A percentile compares a stretch with the other conserved stretches of the same genome.
Evolutionary conservation across 176 grass and related monocot species (phyloP).

Genomic region (Carex cristatella): DNA sequence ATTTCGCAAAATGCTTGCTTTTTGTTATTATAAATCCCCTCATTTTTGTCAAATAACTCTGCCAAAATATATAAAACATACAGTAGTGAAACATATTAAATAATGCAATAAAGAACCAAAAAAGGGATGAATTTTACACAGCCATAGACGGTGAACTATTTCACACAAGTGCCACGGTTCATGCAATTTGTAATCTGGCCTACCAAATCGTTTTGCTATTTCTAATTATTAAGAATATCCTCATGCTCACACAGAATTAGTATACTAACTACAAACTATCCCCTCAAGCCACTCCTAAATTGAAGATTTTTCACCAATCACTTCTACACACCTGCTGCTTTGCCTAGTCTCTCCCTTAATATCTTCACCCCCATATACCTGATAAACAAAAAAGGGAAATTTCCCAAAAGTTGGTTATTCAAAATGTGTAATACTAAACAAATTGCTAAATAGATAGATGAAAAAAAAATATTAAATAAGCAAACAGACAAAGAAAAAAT

Average conservation of each 20-base stretch:
- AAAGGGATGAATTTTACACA: conserved; percentile 6
- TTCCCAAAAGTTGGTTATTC: background rate
- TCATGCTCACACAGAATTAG: conserved; percentile 9
- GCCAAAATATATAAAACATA: background rate
- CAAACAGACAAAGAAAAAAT: conserved; percentile 17
- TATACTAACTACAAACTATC: conserved; percentile 19
- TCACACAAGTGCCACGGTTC: conserved; percentile 11
- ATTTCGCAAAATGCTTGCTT: background rate
- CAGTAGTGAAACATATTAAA: background rate
- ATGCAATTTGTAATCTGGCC: conserved; percentile 15
- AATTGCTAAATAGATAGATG: background rate
- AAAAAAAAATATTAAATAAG: background rate
- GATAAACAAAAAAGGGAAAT: conserved; percentile 1
- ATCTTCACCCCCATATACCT: conserved; percentile 63
- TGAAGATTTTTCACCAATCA: background rate
- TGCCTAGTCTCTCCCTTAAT: conserved; percentile 34
- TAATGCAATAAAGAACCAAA: background rate
- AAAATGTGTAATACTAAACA: background rate
- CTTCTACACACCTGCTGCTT: conserved; percentile 23
- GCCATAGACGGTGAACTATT: conserved; percentile 4
- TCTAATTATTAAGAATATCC: conserved; percentile 10
- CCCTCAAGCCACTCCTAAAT: background rate
- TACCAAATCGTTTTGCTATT: conserved; percentile 13
- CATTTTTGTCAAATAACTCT: background rate
- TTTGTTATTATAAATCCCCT: background rate